A percentile compares a stretch with the other conserved stretches of the same genome.
phyloP scores from a whole-genome alignment of 2,329 filamentous ascomycete species.

The Ascochyta koolunga region DNA sequence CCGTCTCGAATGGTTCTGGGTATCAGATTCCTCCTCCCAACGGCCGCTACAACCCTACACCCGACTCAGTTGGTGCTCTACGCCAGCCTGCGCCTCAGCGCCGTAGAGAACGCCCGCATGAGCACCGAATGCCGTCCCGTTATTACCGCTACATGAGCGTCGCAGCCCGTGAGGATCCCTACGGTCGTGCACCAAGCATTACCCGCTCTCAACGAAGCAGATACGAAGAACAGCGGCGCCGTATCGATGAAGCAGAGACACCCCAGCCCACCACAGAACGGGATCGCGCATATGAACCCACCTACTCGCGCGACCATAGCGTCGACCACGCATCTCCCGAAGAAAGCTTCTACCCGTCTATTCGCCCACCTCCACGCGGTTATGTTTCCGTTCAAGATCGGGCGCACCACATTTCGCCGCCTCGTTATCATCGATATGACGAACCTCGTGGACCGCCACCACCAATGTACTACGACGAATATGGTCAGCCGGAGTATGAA shows the following conservation, averaged over 20 bases:
- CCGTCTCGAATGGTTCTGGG: constrained; percentile 42
- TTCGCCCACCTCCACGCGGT: constrained; percentile 32
- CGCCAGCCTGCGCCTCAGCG: constrained; percentile 39
- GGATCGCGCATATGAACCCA: constrained; percentile 26
- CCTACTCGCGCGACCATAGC: constrained; percentile 43
- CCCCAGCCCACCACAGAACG: constrained; percentile 41
- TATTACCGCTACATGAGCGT: constrained; percentile 47
- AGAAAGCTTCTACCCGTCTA: constrained; percentile 28
- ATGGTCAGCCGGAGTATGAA: constrained; percentile 42
- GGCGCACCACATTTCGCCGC: constrained; percentile 35
- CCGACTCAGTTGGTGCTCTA: constrained; percentile 30
- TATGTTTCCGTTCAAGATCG: constrained; percentile 46
- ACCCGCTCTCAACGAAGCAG: constrained; percentile 43
- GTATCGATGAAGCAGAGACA: constrained; percentile 46
- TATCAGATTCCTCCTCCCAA: constrained; percentile 31
- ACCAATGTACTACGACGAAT: constrained; percentile 42
- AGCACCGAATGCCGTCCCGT: constrained; percentile 41
- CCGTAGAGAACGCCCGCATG: constrained; percentile 41
- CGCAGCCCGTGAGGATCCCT: constrained; percentile 42
- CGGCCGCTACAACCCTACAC: constrained; percentile 34
- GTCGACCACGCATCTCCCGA: constrained; percentile 37
- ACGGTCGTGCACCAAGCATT: constrained; percentile 42
- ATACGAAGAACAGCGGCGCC: constrained; percentile 46
- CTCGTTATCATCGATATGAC: constrained; percentile 39
- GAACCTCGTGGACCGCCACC: constrained; percentile 33